Evolutionary conservation across 2,329 filamentous ascomycete genomes (phyloP), one percentile per base, ranked within the genome.

Genomic region (Diaporthe vexans): DNA sequence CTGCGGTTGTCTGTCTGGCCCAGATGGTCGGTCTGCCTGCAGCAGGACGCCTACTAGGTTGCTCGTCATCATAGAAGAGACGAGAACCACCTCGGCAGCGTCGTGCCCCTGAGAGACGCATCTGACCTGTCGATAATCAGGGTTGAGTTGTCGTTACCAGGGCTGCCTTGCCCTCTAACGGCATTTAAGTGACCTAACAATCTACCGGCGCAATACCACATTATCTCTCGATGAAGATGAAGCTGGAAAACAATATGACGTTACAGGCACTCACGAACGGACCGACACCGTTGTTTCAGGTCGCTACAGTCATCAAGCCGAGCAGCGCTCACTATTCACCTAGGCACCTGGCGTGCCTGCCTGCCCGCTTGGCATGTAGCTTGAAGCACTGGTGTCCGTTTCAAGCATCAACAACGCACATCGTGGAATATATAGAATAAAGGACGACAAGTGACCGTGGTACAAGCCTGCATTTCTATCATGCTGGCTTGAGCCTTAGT

Each of bases 41-140:
- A 19, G 59, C 43, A 65, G 40, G 33, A n/a, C 29, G 26, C 40
- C 59, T 51, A 29, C 26, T 19, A 29, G 37, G n/a, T 19, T 46
- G 59, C 26, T 17, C 24, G 52, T 43, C 40, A 54, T 35, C 46
- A 68, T 68, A 57, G 70, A 72, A 72, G 70, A 43, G 24, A 26
- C 46, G 19, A 72, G 69, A 72, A 72, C 29, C 69, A 37, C 46
- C 40, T 33, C 26, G 33, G 57, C 24, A 46, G 59, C 21, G 9
- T 19, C 19, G 29, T 63, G 40, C 70, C 70, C 70, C 70, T 72
- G 70, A 63, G 26, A 29, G 46, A 46, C 54, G 69, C 69, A 71
- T 63, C 57, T 43, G 57, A 71, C 43, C 33, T 43, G 35, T 57
- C 40, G 19, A n/a, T 43, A 8, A 33, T 5, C 17, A 24, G 26